These are phyloP conservation scores for Coelastrella sp. DNA, from an alignment of 139 green algal species.

Conservation along the genomic window DNA sequence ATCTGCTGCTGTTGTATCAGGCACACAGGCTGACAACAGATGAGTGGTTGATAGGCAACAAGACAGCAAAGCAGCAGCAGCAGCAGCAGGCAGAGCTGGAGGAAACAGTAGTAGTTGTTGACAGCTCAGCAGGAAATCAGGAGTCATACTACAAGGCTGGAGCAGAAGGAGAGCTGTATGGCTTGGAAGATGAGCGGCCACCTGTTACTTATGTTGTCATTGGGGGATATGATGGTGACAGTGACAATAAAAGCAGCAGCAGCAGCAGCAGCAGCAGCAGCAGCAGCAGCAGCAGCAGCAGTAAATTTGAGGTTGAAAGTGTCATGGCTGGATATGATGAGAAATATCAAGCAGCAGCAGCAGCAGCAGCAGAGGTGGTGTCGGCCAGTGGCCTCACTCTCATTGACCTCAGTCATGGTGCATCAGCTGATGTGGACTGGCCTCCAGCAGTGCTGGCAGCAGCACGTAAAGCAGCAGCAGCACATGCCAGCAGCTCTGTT, in stretches of 20 bases:
- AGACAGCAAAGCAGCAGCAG: background rate
- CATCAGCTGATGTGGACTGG: background rate
- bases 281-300: conserved; percentile 21
- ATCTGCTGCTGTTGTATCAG: conserved; percentile 36
- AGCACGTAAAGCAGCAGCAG: conserved; percentile 4
- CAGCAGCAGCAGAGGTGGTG: conserved; percentile 1
- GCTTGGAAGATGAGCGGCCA: background rate
- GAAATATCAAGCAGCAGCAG: background rate
- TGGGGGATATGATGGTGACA: background rate
- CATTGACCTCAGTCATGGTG: background rate
- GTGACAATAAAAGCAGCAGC: conserved; percentile 2
- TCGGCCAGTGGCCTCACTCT: background rate
- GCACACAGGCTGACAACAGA: conserved; percentile 12
- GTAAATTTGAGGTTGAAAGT: background rate
- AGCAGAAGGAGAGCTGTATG: background rate
- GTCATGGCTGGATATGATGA: background rate
- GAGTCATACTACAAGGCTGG: background rate
- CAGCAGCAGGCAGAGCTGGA: conserved; percentile 6
- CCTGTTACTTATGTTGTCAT: background rate
- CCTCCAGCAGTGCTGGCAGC: background rate
- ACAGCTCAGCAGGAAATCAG: too few relatives aligned
- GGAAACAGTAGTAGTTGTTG: background rate
- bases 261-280: background rate
- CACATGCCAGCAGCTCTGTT: background rate
- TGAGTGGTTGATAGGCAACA: background rate